Conservation (phyloP, 2,329 filamentous ascomycete genomes). For the Botrytis byssoidea region DNA sequence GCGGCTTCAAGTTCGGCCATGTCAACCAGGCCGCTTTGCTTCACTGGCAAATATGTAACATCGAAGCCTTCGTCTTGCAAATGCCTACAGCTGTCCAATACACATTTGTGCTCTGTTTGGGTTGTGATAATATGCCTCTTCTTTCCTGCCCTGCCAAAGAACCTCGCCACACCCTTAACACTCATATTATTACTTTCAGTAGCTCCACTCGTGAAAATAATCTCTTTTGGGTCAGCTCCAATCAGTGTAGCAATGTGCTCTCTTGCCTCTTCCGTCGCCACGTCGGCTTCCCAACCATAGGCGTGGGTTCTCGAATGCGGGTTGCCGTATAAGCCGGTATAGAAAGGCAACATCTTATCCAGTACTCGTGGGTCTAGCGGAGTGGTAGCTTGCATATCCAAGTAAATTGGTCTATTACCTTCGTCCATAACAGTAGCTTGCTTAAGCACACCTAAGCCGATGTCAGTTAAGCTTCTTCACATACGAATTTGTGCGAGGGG, state of each 20-base stretch:
- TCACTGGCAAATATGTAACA: slow-evolving; percentile 92
- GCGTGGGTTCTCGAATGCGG: slow-evolving; percentile 96
- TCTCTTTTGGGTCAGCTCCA: slow-evolving; percentile 93
- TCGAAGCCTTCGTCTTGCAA: slow-evolving; percentile 96
- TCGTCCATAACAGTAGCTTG: slow-evolving; percentile 91
- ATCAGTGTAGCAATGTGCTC: slow-evolving; percentile 82
- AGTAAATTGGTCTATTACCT: slow-evolving; percentile 89
- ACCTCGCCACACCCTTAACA: slow-evolving; percentile 95
- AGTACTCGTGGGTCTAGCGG: slow-evolving; percentile 92
- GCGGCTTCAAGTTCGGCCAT: slow-evolving; percentile 83
- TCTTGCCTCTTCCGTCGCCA: slow-evolving; percentile 84
- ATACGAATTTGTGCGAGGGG: slow-evolving; percentile 18
- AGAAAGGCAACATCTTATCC: slow-evolving; percentile 94
- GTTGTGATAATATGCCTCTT: slow-evolving; percentile 98
- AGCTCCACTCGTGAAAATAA: slow-evolving; percentile 96
- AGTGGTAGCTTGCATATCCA: slow-evolving; percentile 97
- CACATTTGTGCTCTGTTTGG: slow-evolving; percentile 98
- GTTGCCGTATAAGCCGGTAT: slow-evolving; percentile 92
- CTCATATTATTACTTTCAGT: slow-evolving; percentile 99
- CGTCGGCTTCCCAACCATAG: slow-evolving; percentile 98
- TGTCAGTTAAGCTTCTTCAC: slow-evolving; percentile 28
- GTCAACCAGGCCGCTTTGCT: slow-evolving; percentile 79
- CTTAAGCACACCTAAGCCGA: slow-evolving; percentile 69
- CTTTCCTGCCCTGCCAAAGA: slow-evolving; percentile 89
- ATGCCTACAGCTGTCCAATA: slow-evolving; percentile 94